Evolutionary conservation across 352 stramenopile species (phyloP).

Genomic region (Elongisporangium anandrum): DNA sequence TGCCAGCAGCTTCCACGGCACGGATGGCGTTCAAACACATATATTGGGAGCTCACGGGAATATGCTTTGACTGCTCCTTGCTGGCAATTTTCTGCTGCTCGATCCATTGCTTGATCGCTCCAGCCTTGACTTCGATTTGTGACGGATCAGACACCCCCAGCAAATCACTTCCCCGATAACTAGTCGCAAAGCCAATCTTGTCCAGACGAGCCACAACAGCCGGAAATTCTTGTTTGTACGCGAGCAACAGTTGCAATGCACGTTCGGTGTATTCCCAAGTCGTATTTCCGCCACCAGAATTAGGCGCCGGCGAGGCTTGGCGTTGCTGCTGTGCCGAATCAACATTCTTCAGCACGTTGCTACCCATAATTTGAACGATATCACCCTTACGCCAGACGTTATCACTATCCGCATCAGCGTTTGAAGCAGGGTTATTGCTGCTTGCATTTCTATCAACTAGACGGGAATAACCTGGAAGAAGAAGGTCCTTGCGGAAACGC

Average conservation of each 20-base stretch:
- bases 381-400: slow-evolving; percentile 90
- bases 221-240: slow-evolving; percentile 93
- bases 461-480: slow-evolving; percentile 92
- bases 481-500: slow-evolving; percentile 75
- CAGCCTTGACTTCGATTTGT: slow-evolving; percentile 59
- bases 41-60: slow-evolving; percentile 91
- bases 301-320: background rate
- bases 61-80: slow-evolving; percentile 86
- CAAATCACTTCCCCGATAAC: slow-evolving; percentile 86
- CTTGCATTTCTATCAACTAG: slow-evolving; percentile 27
- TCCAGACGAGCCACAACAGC: slow-evolving; percentile 88
- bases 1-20: slow-evolving; percentile 88
- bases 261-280: slow-evolving; percentile 98
- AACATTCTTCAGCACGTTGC: slow-evolving; percentile 27
- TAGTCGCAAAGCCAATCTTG: slow-evolving; percentile 82
- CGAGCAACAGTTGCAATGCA: slow-evolving; percentile 91
- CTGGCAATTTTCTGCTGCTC: slow-evolving; percentile 86
- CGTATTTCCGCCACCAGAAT: slow-evolving; percentile 15
- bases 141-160: slow-evolving; percentile 74
- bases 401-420: slow-evolving; percentile 10
- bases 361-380: slow-evolving; percentile 91
- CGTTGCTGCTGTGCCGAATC: slow-evolving; percentile 1
- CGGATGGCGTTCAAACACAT: slow-evolving; percentile 90
- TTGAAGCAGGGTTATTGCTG: slow-evolving; percentile 12
- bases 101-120: slow-evolving; percentile 91